Evolutionary conservation across 208 protist genomes (phyloP).

Genomic region (Hexamita inflata): DNA sequence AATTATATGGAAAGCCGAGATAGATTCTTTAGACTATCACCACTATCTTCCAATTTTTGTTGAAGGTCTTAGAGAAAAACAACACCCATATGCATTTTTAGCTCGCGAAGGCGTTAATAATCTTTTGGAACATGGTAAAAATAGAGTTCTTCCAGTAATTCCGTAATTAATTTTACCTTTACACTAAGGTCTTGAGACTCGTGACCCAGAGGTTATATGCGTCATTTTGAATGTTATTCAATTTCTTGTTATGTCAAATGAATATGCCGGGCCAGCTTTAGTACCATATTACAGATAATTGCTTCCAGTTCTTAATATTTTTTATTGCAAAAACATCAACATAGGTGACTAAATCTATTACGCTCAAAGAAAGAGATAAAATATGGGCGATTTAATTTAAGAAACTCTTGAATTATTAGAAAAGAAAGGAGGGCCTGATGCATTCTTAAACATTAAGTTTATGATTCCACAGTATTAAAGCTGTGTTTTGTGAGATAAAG

Average conservation of each 20-base stretch:
- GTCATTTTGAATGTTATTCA: slow-evolving; percentile 80
- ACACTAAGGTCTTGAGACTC: slow-evolving; percentile 84
- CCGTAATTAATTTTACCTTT: slow-evolving; percentile 93
- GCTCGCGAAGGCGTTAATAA: slow-evolving; percentile 73
- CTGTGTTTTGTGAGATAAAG: too few relatives aligned
- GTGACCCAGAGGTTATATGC: slow-evolving; percentile 76
- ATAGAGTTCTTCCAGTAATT: slow-evolving; percentile 83
- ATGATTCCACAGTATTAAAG: slow-evolving; percentile 65
- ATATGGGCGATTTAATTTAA: slow-evolving; percentile 78
- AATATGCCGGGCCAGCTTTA: slow-evolving; percentile 79
- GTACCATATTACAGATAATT: slow-evolving; percentile 94
- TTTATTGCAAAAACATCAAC: slow-evolving; percentile 69
- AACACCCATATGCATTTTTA: slow-evolving; percentile 86
- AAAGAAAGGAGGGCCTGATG: slow-evolving; percentile 58
- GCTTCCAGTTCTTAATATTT: slow-evolving; percentile 91
- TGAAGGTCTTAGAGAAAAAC: slow-evolving; percentile 81
- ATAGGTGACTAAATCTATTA: slow-evolving; percentile 82
- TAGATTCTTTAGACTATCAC: slow-evolving; percentile 88
- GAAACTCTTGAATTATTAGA: slow-evolving; percentile 83
- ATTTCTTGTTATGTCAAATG: slow-evolving; percentile 72
- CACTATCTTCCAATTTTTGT: slow-evolving; percentile 97
- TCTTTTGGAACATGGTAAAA: slow-evolving; percentile 69
- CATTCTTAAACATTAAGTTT: slow-evolving; percentile 71
- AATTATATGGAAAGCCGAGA: slow-evolving; percentile 82
- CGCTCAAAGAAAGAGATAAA: slow-evolving; percentile 66